These are phyloP conservation scores for Boletus subparvulus DNA, from an alignment of 768 basidiomycete species.

Conservation along the genomic window DNA sequence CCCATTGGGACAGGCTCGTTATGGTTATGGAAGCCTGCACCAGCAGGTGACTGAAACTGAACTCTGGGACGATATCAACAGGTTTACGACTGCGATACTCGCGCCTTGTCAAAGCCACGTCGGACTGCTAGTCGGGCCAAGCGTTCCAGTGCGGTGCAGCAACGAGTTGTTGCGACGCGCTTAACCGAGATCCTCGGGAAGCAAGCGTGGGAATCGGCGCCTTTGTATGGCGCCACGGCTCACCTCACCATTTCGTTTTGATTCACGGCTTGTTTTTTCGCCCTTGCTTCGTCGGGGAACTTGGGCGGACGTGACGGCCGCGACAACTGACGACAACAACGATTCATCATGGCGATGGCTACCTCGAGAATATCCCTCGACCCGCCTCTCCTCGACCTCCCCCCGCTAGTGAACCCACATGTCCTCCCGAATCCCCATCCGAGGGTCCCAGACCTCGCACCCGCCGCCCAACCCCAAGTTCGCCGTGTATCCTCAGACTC, in stretches of 20 bases:
- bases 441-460: slow-evolving; percentile 11
- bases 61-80: background rate
- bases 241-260: slow-evolving; percentile 9
- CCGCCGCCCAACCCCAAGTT: slow-evolving; percentile 4
- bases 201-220: slow-evolving; percentile 24
- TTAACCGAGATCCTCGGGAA: slow-evolving; percentile 19
- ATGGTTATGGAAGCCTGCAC: background rate
- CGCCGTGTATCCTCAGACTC: slow-evolving; percentile 30
- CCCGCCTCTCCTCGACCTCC: slow-evolving; percentile 9
- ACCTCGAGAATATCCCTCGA: slow-evolving; percentile 22
- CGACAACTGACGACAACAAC: slow-evolving; percentile 12
- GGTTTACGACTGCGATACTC: background rate
- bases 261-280: slow-evolving; percentile 24
- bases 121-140: background rate
- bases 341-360: slow-evolving; percentile 15
- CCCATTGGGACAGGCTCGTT: background rate
- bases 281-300: slow-evolving; percentile 11
- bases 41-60: slow-evolving; percentile 2
- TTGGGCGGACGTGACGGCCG: slow-evolving; percentile 13
- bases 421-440: slow-evolving; percentile 16
- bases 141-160: background rate
- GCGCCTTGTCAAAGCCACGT: slow-evolving; percentile 6
- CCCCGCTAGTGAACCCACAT: slow-evolving; percentile 6
- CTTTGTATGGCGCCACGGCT: slow-evolving; percentile 14
- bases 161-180: slow-evolving; percentile 8